These are phyloP conservation scores for Fusarium transvaalense DNA, from an alignment of 2,329 filamentous ascomycete genomes.

Conservation along the genomic window DNA sequence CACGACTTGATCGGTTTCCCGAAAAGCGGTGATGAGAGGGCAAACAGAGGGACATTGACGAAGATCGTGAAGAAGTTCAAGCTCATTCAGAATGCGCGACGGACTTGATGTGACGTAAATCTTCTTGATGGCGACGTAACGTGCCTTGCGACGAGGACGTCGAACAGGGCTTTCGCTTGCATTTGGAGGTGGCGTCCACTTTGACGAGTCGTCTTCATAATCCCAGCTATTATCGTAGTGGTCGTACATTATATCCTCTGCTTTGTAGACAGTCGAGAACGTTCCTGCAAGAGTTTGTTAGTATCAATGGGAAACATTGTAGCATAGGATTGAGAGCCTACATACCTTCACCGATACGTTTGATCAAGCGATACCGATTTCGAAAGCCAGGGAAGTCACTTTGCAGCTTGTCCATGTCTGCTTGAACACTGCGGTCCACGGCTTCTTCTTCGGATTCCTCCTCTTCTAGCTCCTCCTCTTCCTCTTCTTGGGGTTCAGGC, in stretches of 20 bases:
- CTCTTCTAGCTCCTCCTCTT: conserved; percentile 56
- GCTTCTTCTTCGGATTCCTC: conserved; percentile 70
- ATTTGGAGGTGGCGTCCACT: conserved; percentile 79
- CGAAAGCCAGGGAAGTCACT: conserved; percentile 86
- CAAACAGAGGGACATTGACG: conserved; percentile 87
- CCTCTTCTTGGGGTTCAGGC: conserved; percentile 50
- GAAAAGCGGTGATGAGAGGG: conserved; percentile 96
- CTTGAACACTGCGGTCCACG: conserved; percentile 76
- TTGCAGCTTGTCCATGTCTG: conserved; percentile 90
- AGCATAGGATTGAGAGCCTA: not conserved
- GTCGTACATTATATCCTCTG: conserved; percentile 90
- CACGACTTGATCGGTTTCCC: conserved; percentile 92
- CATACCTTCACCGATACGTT: conserved; percentile 94
- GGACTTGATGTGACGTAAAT: conserved; percentile 99
- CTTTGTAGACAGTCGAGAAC: conserved; percentile 99
- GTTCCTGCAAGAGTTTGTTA: conserved; percentile 73
- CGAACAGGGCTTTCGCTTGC: conserved; percentile 56
- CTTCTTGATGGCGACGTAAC: conserved; percentile 97
- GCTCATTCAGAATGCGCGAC: conserved; percentile 92
- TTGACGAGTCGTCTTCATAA: conserved; percentile 72
- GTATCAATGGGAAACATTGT: not conserved
- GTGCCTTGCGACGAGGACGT: conserved; percentile 58
- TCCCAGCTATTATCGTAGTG: conserved; percentile 91
- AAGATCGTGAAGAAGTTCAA: conserved; percentile 91
- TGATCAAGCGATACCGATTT: conserved; percentile 88